Conservation (phyloP, 2,329 filamentous ascomycete species). For the Cercospora zeae-maydis region DNA sequence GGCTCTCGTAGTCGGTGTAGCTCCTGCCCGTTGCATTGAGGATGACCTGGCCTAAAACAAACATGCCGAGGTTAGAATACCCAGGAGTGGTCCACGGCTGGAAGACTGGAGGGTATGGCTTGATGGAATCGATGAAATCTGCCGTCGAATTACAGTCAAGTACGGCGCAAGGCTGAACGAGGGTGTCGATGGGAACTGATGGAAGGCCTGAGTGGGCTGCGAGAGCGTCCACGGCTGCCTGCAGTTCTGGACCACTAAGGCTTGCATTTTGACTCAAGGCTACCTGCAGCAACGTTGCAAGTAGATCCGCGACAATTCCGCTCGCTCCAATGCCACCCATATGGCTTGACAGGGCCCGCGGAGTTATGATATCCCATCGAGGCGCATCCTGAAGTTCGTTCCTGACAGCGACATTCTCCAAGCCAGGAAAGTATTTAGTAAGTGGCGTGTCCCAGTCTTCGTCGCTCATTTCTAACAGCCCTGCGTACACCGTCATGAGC, state of each 20-base stretch:
- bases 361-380: constrained; percentile 48
- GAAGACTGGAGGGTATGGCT: constrained; percentile 2
- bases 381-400: not conserved
- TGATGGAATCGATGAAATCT: not conserved
- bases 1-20: constrained; percentile 45
- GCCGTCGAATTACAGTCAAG: not conserved
- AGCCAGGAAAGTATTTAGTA: constrained; percentile 45
- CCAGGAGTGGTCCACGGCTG: constrained; percentile 2
- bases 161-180: not conserved
- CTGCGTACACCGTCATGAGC: constrained; percentile 37
- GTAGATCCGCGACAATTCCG: not conserved
- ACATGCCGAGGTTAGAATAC: constrained; percentile 8
- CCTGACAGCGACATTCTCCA: constrained; percentile 12
- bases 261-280: not conserved
- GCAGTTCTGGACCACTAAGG: not conserved
- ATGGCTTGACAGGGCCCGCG: constrained; percentile 46
- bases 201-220: not conserved
- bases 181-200: not conserved
- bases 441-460: constrained; percentile 41
- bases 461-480: constrained; percentile 40
- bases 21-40: constrained; percentile 40
- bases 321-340: constrained; percentile 35
- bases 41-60: constrained; percentile 8
- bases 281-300: not conserved
- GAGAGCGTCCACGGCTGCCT: not conserved